Conservation (phyloP, 2,329 filamentous ascomycete genomes). For the Fusarium vanettenii region DNA sequence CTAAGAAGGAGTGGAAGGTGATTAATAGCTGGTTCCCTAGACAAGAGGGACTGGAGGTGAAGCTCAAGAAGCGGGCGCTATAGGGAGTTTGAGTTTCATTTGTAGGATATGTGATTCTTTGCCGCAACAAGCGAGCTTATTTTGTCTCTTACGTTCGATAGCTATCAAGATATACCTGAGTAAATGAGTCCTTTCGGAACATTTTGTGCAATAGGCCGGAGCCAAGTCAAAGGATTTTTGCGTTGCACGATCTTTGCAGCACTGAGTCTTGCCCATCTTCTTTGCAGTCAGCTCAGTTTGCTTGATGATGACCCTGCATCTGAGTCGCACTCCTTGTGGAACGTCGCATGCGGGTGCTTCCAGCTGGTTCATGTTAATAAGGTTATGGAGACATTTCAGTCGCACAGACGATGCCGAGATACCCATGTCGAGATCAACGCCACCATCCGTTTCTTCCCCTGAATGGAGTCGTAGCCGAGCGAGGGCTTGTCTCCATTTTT, state of each 20-base stretch:
- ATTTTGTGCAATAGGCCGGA: background rate
- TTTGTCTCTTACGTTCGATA: background rate
- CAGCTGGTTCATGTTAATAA: background rate
- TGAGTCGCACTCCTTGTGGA: background rate
- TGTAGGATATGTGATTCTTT: background rate
- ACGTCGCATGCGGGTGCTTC: background rate
- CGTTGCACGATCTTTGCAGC: background rate
- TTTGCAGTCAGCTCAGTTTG: background rate
- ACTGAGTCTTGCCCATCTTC: background rate
- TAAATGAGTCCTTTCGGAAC: background rate
- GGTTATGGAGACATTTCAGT: background rate
- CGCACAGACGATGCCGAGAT: background rate
- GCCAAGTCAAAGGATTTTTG: background rate
- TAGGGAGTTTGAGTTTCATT: background rate
- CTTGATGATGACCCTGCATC: background rate
- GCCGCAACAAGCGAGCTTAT: background rate
- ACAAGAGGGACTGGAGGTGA: slow-evolving; percentile 16
- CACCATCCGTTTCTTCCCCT: background rate
- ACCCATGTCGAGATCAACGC: background rate
- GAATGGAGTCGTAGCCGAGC: background rate
- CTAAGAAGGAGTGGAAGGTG: slow-evolving; percentile 39
- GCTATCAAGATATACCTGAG: background rate
- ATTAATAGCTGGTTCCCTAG: slow-evolving; percentile 31
- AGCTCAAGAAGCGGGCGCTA: background rate
- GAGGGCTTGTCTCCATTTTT: background rate